Evolutionary conservation across 352 stramenopile genomes (phyloP).

Genomic region (Phytophthora palmivora): DNA sequence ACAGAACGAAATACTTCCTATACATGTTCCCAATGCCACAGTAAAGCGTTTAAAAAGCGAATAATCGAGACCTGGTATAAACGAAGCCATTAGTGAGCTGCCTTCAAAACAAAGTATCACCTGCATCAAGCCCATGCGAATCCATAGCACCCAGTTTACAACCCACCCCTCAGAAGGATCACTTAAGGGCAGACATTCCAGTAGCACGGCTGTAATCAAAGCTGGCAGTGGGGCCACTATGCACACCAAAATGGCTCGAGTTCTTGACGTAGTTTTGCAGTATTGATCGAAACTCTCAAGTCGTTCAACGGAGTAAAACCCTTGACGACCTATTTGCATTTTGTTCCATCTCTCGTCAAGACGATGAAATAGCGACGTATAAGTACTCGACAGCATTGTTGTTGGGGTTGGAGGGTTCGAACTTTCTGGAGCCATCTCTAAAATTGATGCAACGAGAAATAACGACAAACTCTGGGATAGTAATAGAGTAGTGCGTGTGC

Average conservation of each 20-base stretch:
- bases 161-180: slow-evolving; percentile 6
- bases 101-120: neutral
- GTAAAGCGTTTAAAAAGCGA: neutral
- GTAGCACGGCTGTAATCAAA: neutral
- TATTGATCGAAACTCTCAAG: slow-evolving; percentile 10
- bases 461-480: too few species aligned
- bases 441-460: too few species aligned
- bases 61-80: slow-evolving; percentile 2
- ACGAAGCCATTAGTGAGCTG: neutral
- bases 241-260: slow-evolving; percentile 1
- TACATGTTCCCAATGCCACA: neutral
- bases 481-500: too few species aligned
- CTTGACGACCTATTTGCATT: slow-evolving; percentile 5
- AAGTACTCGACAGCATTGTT: too few species aligned
- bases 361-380: too few species aligned
- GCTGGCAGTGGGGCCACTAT: slow-evolving; percentile 4
- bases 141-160: slow-evolving; percentile 16
- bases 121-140: neutral
- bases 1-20: neutral
- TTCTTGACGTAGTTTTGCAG: slow-evolving; percentile 5
- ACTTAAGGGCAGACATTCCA: neutral
- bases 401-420: too few species aligned
- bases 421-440: too few species aligned
- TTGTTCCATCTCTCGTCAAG: slow-evolving; percentile 2
- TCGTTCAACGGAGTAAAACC: slow-evolving; percentile 14